Evolutionary conservation across 177 flowering plant species (phyloP), one percentile per base, ranked within the genome.

Genomic region (Vitis hybrid): DNA sequence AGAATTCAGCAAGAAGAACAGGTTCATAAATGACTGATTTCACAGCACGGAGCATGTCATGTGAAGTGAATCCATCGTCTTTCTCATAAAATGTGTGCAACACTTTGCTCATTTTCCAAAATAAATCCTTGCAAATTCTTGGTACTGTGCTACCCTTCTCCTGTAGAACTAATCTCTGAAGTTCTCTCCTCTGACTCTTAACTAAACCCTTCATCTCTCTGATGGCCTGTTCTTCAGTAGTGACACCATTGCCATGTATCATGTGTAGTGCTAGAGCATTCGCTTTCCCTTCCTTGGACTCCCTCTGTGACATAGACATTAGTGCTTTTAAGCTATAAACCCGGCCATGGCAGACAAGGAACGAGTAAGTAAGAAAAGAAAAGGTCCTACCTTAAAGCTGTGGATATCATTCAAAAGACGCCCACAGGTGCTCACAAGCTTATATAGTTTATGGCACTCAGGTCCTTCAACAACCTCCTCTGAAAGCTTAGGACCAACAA

Each of bases 341-440:
- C 21, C 11, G 21, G 18, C 4, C 21, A 12, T 7, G 11, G 18
- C 39, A 65, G 23, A 23, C 9, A 3, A 12, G 30, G 34, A 3
- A 26, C 12, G 21, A 57, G 54, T 11, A 57, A 57, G 62, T 11
- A 57, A 15, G 19, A 19, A 17, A 2, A 13, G 19, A 45, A 67
- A 26, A 68, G 58, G 5, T 32, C 11, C 1, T 79, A 92, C 99
- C 95, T 90, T 74, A 66, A 79, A 88, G 51, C 87, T 70, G 23
- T 82, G 89, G 52, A 87, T 73, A 76, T 95, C 99, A 71, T 93
- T 95, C 45, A 91, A 93, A 64, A 91, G 94, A 34, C 97, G 98
- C 3, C 98, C 97, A 64, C 86, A 80, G 64, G 86, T 88, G 80
- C 97, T 88, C 83, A 86, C 75, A 58, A 84, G 81, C 79, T 82